A percentile compares a stretch with the other conserved stretches of the same genome.
Evolutionary conservation across 176 grass and related monocot genomes (phyloP).

Genomic region (Zoysia pacifica): DNA sequence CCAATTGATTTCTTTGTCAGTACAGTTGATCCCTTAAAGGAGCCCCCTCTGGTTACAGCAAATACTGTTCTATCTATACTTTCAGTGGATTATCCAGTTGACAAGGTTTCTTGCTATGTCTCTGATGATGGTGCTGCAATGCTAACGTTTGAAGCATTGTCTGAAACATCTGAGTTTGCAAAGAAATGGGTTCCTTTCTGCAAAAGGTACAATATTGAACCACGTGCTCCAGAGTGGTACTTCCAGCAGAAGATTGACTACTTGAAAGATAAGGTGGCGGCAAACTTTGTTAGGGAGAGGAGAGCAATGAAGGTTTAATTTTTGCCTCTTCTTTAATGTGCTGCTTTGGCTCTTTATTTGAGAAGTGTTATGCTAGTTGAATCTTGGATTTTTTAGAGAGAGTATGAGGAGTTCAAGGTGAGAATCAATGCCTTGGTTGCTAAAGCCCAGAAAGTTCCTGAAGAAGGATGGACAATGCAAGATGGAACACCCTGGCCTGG

Average conservation of each 20-base stretch:
- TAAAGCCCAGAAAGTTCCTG: constrained; percentile 83
- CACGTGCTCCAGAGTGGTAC: constrained; percentile 84
- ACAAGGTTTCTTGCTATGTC: constrained; percentile 91
- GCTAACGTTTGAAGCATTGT: constrained; percentile 89
- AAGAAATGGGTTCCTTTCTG: constrained; percentile 96
- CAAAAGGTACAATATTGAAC: constrained; percentile 77
- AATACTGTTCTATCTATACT: constrained; percentile 94
- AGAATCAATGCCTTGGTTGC: constrained; percentile 93
- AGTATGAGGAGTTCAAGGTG: constrained; percentile 92
- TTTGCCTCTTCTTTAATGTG: constrained; percentile 1
- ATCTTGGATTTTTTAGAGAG: constrained; percentile 49
- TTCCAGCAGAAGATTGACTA: constrained; percentile 95
- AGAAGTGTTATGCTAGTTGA: constrained; percentile 21
- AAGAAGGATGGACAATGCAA: constrained; percentile 99
- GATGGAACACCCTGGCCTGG: constrained; percentile 92
- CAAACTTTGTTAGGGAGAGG: constrained; percentile 67
- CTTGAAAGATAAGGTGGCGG: constrained; percentile 76
- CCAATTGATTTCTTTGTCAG: constrained; percentile 87
- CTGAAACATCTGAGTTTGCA: constrained; percentile 96
- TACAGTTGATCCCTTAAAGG: constrained; percentile 88
- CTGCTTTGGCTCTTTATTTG: constrained; percentile 28
- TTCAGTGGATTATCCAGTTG: constrained; percentile 82
- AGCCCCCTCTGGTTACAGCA: constrained; percentile 88
- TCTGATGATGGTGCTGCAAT: constrained; percentile 98
- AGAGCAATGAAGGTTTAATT: constrained; percentile 86